Base-by-base conservation (phyloP, 306 rosid genomes). In the Quillaja saponaria region DNA sequence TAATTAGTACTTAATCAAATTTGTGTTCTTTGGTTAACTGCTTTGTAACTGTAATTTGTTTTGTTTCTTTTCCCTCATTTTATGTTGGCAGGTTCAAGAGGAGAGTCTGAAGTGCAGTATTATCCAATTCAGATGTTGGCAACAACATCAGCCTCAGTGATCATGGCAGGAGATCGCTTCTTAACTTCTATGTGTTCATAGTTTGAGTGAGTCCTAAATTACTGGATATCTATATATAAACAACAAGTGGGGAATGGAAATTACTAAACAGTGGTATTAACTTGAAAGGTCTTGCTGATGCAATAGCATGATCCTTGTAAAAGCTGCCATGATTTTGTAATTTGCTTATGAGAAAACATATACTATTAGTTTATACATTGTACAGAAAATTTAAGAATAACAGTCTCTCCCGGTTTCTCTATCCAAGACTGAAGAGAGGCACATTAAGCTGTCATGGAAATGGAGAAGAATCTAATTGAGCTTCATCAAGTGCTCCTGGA, bases 81-180 rank as follows among this genome's bases (percentile, higher is more conserved):
- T 50, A n/a, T 62, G 11, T 46, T 55, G 57, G 49, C 68, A 90
- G 95, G 55, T 78, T 71, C 68, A 79, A 70, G 95, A 90, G 54
- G 79, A 77, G 63, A 81, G 87, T 64, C 48, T 83, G 25, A 81
- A 69, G 68, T 73, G 87, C 62, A 59, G 63, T 55, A 74, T 84
- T 25, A 67, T 81, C 64, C 97, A 87, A 55, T 52, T 80, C 47
- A 65, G 75, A 39, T 18, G 15, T 10, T 67, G 77, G 70, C 75
- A 75, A 55, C 67, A 56, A 28, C 71, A 59, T 44, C 62, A 67
- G 16, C 58, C 6, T 10, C 61, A 41, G 5, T 52, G 57, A 51
- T 31, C 12, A 45, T 58, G 19, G n/a, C n/a, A 60, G 2, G 25
- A 63, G 53, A 76, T 40, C 55, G 19, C 51, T 60, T 68, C 62